A percentile compares a stretch with the other conserved stretches of the same genome.
These are phyloP conservation scores for Plectosphaerella sp. DNA, from an alignment of 2,329 filamentous ascomycete species.

Conservation along the genomic window DNA sequence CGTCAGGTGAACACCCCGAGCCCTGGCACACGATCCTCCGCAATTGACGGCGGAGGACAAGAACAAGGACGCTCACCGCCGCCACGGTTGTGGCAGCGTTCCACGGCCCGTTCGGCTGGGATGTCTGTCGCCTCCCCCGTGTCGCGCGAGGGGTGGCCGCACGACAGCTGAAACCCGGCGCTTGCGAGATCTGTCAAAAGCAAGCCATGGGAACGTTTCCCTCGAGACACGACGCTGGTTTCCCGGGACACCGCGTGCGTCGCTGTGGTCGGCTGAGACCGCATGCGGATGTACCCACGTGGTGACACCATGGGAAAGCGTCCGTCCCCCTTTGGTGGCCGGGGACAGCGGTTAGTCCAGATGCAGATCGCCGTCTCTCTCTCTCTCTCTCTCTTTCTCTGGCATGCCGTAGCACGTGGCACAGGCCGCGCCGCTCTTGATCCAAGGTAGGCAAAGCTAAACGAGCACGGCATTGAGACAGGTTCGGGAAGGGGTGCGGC, in stretches of 20 bases:
- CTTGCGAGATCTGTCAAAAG: constrained; percentile 2
- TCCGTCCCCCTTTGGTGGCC: not conserved
- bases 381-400: no score
- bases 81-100: not conserved
- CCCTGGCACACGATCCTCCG: no score
- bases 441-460: constrained; percentile 34
- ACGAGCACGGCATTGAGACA: constrained; percentile 24
- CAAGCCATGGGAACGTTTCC: not conserved
- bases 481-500: not conserved
- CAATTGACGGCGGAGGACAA: no score
- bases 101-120: not conserved
- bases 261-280: not conserved
- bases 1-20: no score
- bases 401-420: constrained; percentile 10
- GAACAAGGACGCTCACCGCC: constrained; percentile 5
- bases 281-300: not conserved
- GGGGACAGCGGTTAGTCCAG: not conserved
- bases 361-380: not conserved
- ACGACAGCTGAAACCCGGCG: not conserved
- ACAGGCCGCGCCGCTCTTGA: constrained; percentile 17
- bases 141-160: not conserved
- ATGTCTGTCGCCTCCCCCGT: not conserved
- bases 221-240: not conserved
- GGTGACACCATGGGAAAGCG: not conserved
- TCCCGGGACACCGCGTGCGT: not conserved